A percentile compares a stretch with the other conserved stretches of the same genome.
These are phyloP conservation scores for Pichia thaimueangensis DNA, from an alignment of 805 yeast species.

Conservation along the genomic window DNA sequence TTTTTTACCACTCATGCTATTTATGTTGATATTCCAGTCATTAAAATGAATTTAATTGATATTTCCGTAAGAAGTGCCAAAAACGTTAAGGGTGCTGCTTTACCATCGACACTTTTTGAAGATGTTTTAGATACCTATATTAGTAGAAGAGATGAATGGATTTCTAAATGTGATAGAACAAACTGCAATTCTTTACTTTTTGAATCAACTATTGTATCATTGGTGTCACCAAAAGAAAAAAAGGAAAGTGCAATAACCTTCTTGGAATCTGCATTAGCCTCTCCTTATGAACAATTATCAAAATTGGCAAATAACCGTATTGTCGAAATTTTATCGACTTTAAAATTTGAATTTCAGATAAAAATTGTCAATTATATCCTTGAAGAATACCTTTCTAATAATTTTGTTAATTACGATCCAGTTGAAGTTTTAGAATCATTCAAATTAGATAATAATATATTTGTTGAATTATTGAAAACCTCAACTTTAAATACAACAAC, in stretches of 20 bases:
- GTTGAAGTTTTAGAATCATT: slow-evolving; percentile 48
- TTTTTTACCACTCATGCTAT: slow-evolving; percentile 67
- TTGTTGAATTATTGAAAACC: slow-evolving; percentile 52
- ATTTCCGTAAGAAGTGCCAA: slow-evolving; percentile 36
- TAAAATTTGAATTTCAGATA: slow-evolving; percentile 54
- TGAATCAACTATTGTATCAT: slow-evolving; percentile 51
- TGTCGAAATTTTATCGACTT: slow-evolving; percentile 44
- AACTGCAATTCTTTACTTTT: slow-evolving; percentile 47
- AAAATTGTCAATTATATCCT: slow-evolving; percentile 54
- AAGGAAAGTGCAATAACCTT: slow-evolving; percentile 52
- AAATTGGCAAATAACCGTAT: slow-evolving; percentile 46
- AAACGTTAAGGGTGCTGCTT: slow-evolving; percentile 35
- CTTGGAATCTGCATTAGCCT: slow-evolving; percentile 46
- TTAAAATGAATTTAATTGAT: slow-evolving; percentile 48
- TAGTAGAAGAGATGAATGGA: slow-evolving; percentile 40
- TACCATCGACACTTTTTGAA: slow-evolving; percentile 44
- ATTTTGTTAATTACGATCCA: slow-evolving; percentile 43
- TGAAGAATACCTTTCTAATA: slow-evolving; percentile 38
- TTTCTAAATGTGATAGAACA: slow-evolving; percentile 36
- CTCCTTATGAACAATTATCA: slow-evolving; percentile 37
- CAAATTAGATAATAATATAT: slow-evolving; percentile 47
- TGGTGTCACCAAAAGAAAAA: slow-evolving; percentile 59
- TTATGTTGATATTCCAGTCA: slow-evolving; percentile 41
- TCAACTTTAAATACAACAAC: slow-evolving; percentile 29
- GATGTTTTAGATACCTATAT: slow-evolving; percentile 41